Evolutionary conservation across 2,329 filamentous ascomycete species (phyloP), one percentile per base, ranked within the genome.

Genomic region (Phaeomoniella chlamydospora): DNA sequence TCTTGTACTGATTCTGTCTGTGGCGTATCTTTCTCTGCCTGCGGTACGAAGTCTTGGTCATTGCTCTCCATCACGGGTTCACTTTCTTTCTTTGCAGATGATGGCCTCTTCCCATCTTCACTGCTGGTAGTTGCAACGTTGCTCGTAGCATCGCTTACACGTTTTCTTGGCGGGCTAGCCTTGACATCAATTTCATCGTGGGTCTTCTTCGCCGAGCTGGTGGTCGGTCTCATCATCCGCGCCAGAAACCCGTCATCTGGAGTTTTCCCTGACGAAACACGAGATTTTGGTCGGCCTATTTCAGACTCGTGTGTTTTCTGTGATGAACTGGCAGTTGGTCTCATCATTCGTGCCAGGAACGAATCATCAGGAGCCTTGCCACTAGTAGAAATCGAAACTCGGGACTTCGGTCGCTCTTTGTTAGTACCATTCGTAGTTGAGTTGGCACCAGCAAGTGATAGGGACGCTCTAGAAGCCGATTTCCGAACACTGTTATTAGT

Each of bases 331-430:
- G 62, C 59, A 10, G 64, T 68, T 15, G 64, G 64, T 4, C 64
- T 58, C 61, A 67, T 68, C 62, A 68, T 66, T 36, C 64, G 53
- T 11, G 64, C 63, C 19, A 68, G 48, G 44, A 67, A 68, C 1
- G 59, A 51, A 18, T 66, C 62, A 39, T 64, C 61, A 3, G 60
- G 50, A 5, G 56, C 53, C 37, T 53, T 60, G 15, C 54, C 38
- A 35, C 45, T 50, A 18, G 44, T 46, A 33, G 53, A 56, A 26
- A n/a, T n/a, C 45, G 61, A 63, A 15, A 48, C 42, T 15, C 62
- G 58, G 15, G 62, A 62, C 33, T 52, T 54, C 5, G 62, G 54
- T 30, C 60, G 52, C 15, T 58, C 53, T 33, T 45, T 52, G 22
- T 26, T 6, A 6, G 22, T n/a, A 6, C 50, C 49, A n/a, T 45